Conservation (phyloP, 108 stramenopile species). For the Fragilaria radians region DNA sequence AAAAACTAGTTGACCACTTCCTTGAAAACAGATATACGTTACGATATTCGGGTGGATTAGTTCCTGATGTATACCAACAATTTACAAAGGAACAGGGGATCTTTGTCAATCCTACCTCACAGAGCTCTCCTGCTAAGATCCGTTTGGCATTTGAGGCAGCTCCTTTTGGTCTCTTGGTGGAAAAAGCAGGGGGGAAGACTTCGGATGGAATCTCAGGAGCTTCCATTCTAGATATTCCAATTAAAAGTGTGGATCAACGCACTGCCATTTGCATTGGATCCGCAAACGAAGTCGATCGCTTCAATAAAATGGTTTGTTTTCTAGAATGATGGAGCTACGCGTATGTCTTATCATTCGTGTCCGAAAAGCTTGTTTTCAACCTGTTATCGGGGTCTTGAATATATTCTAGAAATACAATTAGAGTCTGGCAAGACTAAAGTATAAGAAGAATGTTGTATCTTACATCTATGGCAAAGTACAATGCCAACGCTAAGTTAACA, state of each 20-base stretch:
- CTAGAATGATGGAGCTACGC: no score
- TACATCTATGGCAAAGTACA: no score
- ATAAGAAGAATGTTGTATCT: no score
- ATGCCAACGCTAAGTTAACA: no score
- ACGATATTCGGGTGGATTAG: constrained; percentile 79
- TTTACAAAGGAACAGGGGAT: constrained; percentile 85
- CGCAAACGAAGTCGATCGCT: constrained; percentile 66
- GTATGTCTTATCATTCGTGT: no score
- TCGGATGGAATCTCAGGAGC: constrained; percentile 66
- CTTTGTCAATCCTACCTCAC: constrained; percentile 84
- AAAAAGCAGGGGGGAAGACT: constrained; percentile 81
- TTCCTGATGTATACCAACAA: constrained; percentile 87
- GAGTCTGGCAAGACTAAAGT: no score
- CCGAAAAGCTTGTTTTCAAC: no score
- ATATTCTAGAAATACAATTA: no score
- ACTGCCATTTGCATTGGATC: constrained; percentile 75
- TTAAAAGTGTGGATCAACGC: constrained; percentile 68
- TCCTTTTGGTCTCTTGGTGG: constrained; percentile 83
- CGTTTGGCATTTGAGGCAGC: constrained; percentile 92
- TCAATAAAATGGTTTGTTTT: no score
- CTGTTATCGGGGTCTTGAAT: no score
- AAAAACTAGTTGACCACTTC: constrained; percentile 77
- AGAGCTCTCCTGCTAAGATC: constrained; percentile 83
- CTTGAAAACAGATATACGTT: constrained; percentile 89
- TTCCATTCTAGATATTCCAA: constrained; percentile 79